Base-by-base conservation (phyloP, 2,329 filamentous ascomycete species). In the Zymoseptoria ardabiliae region DNA sequence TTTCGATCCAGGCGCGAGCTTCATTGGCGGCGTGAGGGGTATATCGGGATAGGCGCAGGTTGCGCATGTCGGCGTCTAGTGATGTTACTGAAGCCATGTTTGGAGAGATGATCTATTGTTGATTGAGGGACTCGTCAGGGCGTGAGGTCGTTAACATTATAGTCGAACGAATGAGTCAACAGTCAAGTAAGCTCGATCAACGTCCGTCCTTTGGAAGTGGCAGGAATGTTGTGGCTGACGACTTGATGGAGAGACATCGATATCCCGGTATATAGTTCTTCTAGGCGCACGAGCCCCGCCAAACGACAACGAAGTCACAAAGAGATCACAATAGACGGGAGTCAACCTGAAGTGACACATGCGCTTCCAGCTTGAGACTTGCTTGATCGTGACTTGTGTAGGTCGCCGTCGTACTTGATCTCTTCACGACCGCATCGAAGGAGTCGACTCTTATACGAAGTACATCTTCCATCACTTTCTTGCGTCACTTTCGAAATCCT, bases 31-130 rank as follows among this genome's bases (percentile, higher is more conserved):
- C 92, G 68, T 88, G 85, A 21, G 91, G 91, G 1, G 93, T 97
- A 77, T 96, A 97, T 77, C 93, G 90, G 62, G 92, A 90, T 70
- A 96, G 81, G 76, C 94, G 92, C 82, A 97, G 76, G 74, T 87
- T 91, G 81, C 90, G 90, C 85, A 99, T 82, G 79, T 99, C 94
- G 76, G 93, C 93, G 77, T 97, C 94, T 62, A 99, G 81, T 64
- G 91, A 96, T 64, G 90, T 84, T 30, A 97, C 93, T 48, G 93
- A 96, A 68, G 93, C 92, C 93, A 97, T 97, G 66, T 55, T 73
- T 62, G 51, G 20, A 22, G 41, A 28, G 17, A 19, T 7, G 19
- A 23, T 51, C 35, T 45, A 45, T 45, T 45, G 35, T 45, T 45
- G 35, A n/a, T 17, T n/a, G 35, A 45, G 35, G 35, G 35, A n/a